Evolutionary conservation across 768 basidiomycete species (phyloP).

Genomic region (Pisolithus marmoratus): DNA sequence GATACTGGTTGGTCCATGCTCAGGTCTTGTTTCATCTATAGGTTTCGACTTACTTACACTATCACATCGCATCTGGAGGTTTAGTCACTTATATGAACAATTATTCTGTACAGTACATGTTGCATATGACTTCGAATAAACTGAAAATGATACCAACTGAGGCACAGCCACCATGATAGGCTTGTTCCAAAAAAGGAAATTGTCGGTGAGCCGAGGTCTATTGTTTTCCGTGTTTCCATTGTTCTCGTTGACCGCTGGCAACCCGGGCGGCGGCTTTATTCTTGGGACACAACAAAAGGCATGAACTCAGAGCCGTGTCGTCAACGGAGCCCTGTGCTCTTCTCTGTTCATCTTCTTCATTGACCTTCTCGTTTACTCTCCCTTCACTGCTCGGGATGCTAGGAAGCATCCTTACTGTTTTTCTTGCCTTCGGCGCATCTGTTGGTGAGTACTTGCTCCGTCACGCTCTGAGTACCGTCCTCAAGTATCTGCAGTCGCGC

Average conservation of each 20-base stretch:
- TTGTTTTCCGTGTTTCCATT: conserved; percentile 20
- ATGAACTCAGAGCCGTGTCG: conserved; percentile 11
- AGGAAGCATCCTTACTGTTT: conserved; percentile 32
- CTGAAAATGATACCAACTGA: no score
- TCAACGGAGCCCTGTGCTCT: conserved; percentile 18
- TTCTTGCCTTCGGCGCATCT: conserved; percentile 33
- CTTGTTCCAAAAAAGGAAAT: background rate
- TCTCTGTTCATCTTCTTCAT: conserved; percentile 7
- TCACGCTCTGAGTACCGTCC: background rate
- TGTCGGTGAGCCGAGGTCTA: conserved; percentile 10
- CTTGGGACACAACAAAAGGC: conserved; percentile 23
- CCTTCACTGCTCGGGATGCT: conserved; percentile 30
- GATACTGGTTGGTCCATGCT: no score
- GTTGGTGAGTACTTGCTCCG: conserved; percentile 27
- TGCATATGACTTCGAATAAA: no score
- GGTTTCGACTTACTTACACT: no score
- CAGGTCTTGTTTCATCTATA: no score
- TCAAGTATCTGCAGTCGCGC: conserved; percentile 39
- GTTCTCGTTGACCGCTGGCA: conserved; percentile 17
- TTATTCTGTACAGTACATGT: no score
- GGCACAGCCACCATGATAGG: background rate
- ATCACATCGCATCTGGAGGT: no score
- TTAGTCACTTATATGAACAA: no score
- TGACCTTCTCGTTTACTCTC: conserved; percentile 19
- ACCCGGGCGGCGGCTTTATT: conserved; percentile 21